Conservation (phyloP, 2,329 filamentous ascomycete genomes). For the Cladophialophora yegresii region DNA sequence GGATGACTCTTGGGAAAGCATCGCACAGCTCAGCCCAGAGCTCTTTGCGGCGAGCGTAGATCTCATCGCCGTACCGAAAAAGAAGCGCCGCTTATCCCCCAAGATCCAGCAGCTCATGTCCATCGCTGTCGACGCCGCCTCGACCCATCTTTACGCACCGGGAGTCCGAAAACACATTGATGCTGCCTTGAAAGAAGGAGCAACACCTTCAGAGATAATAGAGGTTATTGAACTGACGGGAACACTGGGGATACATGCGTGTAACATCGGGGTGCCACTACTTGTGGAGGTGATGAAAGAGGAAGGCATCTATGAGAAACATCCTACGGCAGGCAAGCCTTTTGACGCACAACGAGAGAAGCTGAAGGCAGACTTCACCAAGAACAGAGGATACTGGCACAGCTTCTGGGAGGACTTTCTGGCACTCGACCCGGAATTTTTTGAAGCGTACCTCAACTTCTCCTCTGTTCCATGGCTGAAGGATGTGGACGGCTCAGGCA, state of each 20-base stretch:
- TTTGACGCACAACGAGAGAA: constrained; percentile 44
- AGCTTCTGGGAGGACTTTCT: constrained; percentile 38
- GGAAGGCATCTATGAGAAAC: constrained; percentile 35
- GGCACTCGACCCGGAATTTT: constrained; percentile 50
- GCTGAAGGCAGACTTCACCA: constrained; percentile 49
- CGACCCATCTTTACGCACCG: constrained; percentile 50
- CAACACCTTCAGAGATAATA: constrained; percentile 48
- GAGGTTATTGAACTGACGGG: constrained; percentile 50
- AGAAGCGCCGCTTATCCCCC: constrained; percentile 26
- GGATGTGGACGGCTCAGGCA: constrained; percentile 29
- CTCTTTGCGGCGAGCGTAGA: constrained; percentile 25
- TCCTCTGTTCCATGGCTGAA: constrained; percentile 45
- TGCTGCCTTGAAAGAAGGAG: constrained; percentile 46
- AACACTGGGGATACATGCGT: constrained; percentile 52
- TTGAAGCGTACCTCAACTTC: constrained; percentile 52
- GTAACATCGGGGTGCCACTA: constrained; percentile 51
- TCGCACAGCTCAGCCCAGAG: constrained; percentile 26
- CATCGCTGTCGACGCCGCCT: constrained; percentile 47
- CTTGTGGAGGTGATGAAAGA: constrained; percentile 53
- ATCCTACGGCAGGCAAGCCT: constrained; percentile 39
- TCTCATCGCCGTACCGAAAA: constrained; percentile 25
- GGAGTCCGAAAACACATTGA: constrained; percentile 47
- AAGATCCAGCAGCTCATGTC: constrained; percentile 32
- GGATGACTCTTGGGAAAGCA: constrained; percentile 29
- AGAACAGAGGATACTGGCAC: constrained; percentile 53